A percentile compares a stretch with the other conserved stretches of the same genome.
These are phyloP conservation scores for Physaria fendleri DNA, from an alignment of 345 rosid species.

Conservation along the genomic window DNA sequence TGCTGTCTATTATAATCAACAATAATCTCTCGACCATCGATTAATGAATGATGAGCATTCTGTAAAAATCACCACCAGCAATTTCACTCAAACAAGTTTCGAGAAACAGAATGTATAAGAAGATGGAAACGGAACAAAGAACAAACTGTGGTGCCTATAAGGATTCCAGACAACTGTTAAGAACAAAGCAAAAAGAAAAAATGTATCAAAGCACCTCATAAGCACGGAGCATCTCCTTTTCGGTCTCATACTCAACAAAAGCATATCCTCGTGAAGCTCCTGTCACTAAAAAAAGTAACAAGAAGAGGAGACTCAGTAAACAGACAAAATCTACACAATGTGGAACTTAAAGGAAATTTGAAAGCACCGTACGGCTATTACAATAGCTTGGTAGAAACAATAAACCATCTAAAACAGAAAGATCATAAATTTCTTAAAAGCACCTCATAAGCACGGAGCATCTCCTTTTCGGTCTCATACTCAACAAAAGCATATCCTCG, in stretches of 20 bases:
- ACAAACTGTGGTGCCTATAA: background rate
- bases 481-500: constrained; percentile 88
- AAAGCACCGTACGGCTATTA: background rate
- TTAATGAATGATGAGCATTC: constrained; percentile 76
- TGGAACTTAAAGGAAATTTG: background rate
- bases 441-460: constrained; percentile 84
- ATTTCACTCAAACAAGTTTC: background rate
- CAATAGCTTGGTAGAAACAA: background rate
- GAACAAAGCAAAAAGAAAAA: background rate
- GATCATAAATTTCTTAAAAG: background rate
- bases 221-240: constrained; percentile 81
- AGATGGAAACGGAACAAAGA: background rate
- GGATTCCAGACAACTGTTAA: background rate
- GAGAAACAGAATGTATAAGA: background rate
- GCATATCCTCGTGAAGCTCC: constrained; percentile 89
- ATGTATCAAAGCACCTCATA: constrained; percentile 51
- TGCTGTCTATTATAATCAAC: constrained; percentile 88
- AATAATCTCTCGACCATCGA: constrained; percentile 69
- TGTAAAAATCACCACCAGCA: constrained; percentile 23
- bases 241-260: constrained; percentile 79
- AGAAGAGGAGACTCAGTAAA: background rate
- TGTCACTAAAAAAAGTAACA: constrained; percentile 44
- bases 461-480: constrained; percentile 75
- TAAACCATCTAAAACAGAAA: background rate
- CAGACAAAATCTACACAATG: background rate